Evolutionary conservation across 768 basidiomycete species (phyloP).

Genomic region (Pulveroboletus ravenelii): DNA sequence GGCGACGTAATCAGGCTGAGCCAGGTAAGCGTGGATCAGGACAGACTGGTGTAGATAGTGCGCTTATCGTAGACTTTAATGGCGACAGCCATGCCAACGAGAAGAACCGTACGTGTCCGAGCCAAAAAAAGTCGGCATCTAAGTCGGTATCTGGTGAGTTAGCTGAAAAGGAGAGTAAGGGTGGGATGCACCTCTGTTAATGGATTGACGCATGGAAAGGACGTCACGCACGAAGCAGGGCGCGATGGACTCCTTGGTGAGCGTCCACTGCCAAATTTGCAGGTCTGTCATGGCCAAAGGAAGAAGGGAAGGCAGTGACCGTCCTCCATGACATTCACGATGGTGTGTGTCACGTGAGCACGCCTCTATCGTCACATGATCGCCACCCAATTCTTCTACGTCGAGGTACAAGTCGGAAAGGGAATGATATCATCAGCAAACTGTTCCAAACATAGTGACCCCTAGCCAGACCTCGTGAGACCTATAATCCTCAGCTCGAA

Average conservation of each 20-base stretch:
- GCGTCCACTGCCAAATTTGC: constrained; percentile 46
- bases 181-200: constrained; percentile 25
- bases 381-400: too few species aligned
- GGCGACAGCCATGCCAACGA: constrained; percentile 65
- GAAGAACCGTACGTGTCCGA: constrained; percentile 57
- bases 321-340: neutral
- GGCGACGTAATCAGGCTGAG: neutral
- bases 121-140: constrained; percentile 65
- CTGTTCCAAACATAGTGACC: too few species aligned
- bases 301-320: neutral
- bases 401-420: too few species aligned
- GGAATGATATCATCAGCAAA: too few species aligned
- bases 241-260: constrained; percentile 51
- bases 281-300: constrained; percentile 7
- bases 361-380: neutral
- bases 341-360: neutral
- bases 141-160: neutral
- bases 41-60: constrained; percentile 52
- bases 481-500: too few species aligned
- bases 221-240: constrained; percentile 54
- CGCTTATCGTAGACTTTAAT: constrained; percentile 55
- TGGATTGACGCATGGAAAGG: constrained; percentile 39
- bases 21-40: neutral
- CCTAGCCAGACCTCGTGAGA: too few species aligned
- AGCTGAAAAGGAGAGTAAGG: neutral